A percentile compares a stretch with the other conserved stretches of the same genome.
Evolutionary conservation across 805 yeast genomes (phyloP).

Genomic region (Pichia pseudocactophila): DNA sequence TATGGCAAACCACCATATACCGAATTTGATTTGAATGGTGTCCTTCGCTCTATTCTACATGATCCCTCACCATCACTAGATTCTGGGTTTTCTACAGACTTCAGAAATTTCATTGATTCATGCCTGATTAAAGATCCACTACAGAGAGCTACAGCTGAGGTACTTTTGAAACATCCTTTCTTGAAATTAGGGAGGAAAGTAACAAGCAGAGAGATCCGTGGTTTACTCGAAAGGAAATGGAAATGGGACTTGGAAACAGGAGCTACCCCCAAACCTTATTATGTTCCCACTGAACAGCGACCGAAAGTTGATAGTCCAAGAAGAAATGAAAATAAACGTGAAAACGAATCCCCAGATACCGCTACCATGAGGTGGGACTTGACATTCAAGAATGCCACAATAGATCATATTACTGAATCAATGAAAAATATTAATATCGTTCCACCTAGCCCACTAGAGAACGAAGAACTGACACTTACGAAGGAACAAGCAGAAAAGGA

Average conservation of each 20-base stretch:
- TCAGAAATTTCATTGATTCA: conserved; percentile 56
- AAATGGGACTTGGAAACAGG: conserved; percentile 33
- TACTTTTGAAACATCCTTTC: conserved; percentile 57
- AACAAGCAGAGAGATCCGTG: conserved; percentile 26
- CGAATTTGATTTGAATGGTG: conserved; percentile 47
- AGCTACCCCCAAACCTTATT: conserved; percentile 20
- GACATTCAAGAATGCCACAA: neutral
- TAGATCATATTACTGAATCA: conserved; percentile 3
- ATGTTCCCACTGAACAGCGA: conserved; percentile 27
- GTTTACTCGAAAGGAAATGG: conserved; percentile 35
- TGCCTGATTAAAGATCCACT: conserved; percentile 69
- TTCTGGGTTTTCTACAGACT: conserved; percentile 29
- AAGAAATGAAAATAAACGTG: neutral
- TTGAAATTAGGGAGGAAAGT: conserved; percentile 32
- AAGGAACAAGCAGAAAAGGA: conserved; percentile 10
- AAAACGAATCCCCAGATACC: neutral
- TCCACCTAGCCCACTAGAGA: conserved; percentile 16
- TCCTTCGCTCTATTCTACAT: conserved; percentile 41
- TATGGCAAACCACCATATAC: conserved; percentile 65
- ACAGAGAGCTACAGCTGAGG: conserved; percentile 55
- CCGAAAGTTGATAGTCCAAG: neutral
- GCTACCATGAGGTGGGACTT: conserved; percentile 7
- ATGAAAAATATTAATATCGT: conserved; percentile 8
- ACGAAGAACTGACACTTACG: conserved; percentile 1
- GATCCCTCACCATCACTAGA: conserved; percentile 37